phyloP scores from a whole-genome alignment of 73 alveolate genomes.

The Loxodes magnus region DNA sequence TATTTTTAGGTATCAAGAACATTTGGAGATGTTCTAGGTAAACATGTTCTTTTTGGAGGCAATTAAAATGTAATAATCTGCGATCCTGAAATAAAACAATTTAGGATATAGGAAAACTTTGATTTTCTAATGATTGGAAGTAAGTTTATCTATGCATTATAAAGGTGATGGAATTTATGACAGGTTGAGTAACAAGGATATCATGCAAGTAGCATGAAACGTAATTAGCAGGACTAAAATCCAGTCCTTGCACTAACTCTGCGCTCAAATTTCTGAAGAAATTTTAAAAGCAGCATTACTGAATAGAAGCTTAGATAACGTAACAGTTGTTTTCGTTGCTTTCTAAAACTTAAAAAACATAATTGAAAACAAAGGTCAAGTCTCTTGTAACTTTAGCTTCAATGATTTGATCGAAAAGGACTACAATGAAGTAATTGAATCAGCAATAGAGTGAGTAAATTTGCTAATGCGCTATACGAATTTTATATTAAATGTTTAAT shows the following conservation, averaged over 20 bases:
- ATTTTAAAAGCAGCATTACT: constrained; percentile 69
- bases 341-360: constrained; percentile 38
- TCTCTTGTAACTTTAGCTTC: too few species aligned
- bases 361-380: too few species aligned
- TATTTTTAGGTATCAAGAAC: constrained; percentile 44
- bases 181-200: constrained; percentile 72
- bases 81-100: constrained; percentile 69
- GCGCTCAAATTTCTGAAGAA: constrained; percentile 75
- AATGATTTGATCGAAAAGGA: too few species aligned
- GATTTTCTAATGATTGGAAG: constrained; percentile 48
- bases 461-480: too few species aligned
- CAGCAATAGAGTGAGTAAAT: too few species aligned
- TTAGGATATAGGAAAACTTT: constrained; percentile 51
- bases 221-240: constrained; percentile 1
- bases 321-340: constrained; percentile 74
- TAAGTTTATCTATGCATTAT: constrained; percentile 7
- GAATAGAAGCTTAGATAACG: constrained; percentile 72
- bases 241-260: constrained; percentile 43
- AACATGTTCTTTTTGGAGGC: constrained; percentile 64
- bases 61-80: constrained; percentile 61
- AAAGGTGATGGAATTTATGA: constrained; percentile 90
- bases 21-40: constrained; percentile 78
- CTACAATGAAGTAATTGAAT: too few species aligned
- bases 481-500: too few species aligned
- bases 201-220: constrained; percentile 56